Evolutionary conservation across 2,329 filamentous ascomycete species (phyloP).

Genomic region (Gnomoniopsis sp.): DNA sequence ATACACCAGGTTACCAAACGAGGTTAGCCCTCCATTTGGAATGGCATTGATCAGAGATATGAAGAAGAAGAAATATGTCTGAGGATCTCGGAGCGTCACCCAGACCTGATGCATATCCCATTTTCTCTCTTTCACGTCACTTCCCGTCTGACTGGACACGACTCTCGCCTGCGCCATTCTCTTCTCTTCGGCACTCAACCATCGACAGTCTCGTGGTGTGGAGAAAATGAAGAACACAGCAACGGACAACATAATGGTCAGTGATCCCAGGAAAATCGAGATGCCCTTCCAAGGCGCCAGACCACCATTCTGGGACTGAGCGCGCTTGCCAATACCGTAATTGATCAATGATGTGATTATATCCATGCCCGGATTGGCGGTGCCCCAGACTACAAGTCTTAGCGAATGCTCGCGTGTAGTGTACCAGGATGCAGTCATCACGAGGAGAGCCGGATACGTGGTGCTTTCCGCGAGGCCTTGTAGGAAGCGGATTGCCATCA

Average conservation of each 20-base stretch:
- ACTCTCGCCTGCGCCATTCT: slow-evolving; percentile 27
- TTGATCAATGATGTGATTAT: slow-evolving; percentile 29
- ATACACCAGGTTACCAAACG: slow-evolving; percentile 30
- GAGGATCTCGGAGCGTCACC: slow-evolving; percentile 22
- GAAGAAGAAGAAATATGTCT: slow-evolving; percentile 34
- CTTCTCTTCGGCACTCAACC: slow-evolving; percentile 29
- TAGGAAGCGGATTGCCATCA: slow-evolving; percentile 27
- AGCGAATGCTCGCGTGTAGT: slow-evolving; percentile 28
- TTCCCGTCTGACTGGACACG: slow-evolving; percentile 26
- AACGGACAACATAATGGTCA: slow-evolving; percentile 24
- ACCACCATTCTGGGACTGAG: slow-evolving; percentile 2
- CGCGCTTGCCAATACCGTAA: slow-evolving; percentile 25
- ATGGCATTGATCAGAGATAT: slow-evolving; percentile 30
- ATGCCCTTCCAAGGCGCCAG: slow-evolving; percentile 25
- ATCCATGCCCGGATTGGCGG: slow-evolving; percentile 30
- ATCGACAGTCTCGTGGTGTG: slow-evolving; percentile 29
- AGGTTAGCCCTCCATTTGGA: slow-evolving; percentile 31
- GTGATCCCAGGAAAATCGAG: slow-evolving; percentile 26
- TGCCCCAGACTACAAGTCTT: slow-evolving; percentile 30
- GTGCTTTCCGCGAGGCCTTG: slow-evolving; percentile 29
- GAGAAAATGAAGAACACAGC: slow-evolving; percentile 27
- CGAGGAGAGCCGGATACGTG: slow-evolving; percentile 28
- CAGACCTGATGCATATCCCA: slow-evolving; percentile 20
- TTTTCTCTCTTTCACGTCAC: slow-evolving; percentile 24
- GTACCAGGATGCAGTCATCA: slow-evolving; percentile 32